phyloP scores from a whole-genome alignment of 2,329 filamentous ascomycete genomes.

The Lasiodiplodia citricola region DNA sequence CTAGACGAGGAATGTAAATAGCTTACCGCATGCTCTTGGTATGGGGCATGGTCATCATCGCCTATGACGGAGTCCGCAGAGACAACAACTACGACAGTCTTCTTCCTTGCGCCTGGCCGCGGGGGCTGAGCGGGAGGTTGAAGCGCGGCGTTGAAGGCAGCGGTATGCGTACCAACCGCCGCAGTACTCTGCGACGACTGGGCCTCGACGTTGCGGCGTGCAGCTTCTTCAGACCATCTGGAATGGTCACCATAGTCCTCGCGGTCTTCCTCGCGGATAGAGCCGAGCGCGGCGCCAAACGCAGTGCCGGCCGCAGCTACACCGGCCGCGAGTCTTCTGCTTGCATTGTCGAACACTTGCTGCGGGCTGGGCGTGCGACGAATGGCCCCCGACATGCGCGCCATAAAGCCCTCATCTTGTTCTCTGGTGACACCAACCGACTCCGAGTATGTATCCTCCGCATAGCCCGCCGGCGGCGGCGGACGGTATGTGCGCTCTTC shows the following conservation, averaged over 20 bases:
- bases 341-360: slow-evolving; percentile 83
- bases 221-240: slow-evolving; percentile 90
- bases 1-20: background rate
- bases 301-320: slow-evolving; percentile 82
- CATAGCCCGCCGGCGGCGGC: slow-evolving; percentile 36
- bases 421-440: slow-evolving; percentile 27
- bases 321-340: slow-evolving; percentile 79
- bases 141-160: slow-evolving; percentile 39
- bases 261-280: slow-evolving; percentile 83
- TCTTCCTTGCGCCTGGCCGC: slow-evolving; percentile 46
- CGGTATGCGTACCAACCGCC: slow-evolving; percentile 41
- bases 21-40: slow-evolving; percentile 64
- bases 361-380: slow-evolving; percentile 84
- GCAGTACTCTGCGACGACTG: slow-evolving; percentile 41
- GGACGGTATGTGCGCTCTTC: background rate
- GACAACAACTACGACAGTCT: slow-evolving; percentile 85
- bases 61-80: slow-evolving; percentile 70
- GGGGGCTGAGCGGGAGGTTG: slow-evolving; percentile 21
- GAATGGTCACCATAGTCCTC: slow-evolving; percentile 83
- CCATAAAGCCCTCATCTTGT: slow-evolving; percentile 65
- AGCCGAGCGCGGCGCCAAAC: slow-evolving; percentile 80
- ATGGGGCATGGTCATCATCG: slow-evolving; percentile 17
- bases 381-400: slow-evolving; percentile 80
- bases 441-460: slow-evolving; percentile 19
- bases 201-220: slow-evolving; percentile 57